These are phyloP conservation scores for Amanita rubescens DNA, from an alignment of 768 basidiomycete genomes.

Conservation along the genomic window DNA sequence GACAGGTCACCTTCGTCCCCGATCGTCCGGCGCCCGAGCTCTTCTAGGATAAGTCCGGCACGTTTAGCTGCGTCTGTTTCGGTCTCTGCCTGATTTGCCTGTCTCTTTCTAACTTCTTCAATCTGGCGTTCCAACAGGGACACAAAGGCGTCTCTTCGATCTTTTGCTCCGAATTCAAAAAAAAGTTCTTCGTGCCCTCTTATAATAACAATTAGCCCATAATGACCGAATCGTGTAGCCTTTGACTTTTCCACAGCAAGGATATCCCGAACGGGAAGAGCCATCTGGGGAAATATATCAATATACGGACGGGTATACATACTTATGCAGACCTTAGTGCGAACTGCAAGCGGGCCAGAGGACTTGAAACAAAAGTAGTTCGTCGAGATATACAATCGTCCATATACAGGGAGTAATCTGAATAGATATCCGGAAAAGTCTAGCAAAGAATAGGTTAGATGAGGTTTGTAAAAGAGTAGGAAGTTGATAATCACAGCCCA, in stretches of 20 bases:
- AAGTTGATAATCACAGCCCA: constrained; percentile 63
- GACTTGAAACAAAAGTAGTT: constrained; percentile 96
- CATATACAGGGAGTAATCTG: constrained; percentile 83
- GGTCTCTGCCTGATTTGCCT: constrained; percentile 35
- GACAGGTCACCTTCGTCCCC: constrained; percentile 34
- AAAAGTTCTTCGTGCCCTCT: constrained; percentile 97
- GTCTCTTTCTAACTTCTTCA: constrained; percentile 55
- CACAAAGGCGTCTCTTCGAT: constrained; percentile 75
- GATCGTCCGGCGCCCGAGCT: constrained; percentile 55
- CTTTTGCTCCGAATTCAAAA: constrained; percentile 83
- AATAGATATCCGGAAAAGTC: constrained; percentile 90
- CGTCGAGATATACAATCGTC: constrained; percentile 84
- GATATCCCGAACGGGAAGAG: constrained; percentile 85
- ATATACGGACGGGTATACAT: not conserved
- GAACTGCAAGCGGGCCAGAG: constrained; percentile 65
- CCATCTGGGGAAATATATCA: constrained; percentile 61
- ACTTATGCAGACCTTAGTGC: constrained; percentile 63
- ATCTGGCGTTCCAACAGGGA: constrained; percentile 71
- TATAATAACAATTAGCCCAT: constrained; percentile 84
- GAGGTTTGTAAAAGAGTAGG: not conserved
- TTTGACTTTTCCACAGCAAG: constrained; percentile 77
- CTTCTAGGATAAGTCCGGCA: constrained; percentile 78
- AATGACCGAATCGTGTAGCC: constrained; percentile 84
- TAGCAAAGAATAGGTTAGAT: constrained; percentile 23
- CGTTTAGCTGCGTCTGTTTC: constrained; percentile 45